Base-by-base conservation (phyloP, 495 filamentous ascomycete genomes). In the Pseudotulostoma volvatum region DNA sequence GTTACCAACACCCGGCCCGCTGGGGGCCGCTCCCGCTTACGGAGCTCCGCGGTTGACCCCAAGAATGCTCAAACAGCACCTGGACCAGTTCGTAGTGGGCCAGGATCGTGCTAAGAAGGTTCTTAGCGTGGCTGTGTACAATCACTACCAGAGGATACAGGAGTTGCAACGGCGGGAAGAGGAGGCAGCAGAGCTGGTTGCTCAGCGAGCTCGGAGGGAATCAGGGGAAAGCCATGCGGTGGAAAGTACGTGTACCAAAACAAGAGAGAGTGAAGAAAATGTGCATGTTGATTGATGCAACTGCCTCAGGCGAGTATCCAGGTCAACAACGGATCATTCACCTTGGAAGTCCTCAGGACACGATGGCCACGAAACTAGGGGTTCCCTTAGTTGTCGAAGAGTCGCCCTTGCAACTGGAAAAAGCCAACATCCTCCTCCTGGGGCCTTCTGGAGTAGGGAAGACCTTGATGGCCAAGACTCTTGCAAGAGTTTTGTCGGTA, bases 81-180 rank as follows among this genome's bases (percentile, higher is more conserved):
- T 96, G 8, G 92, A 97, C 51, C 80, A 88, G 52, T 96, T 84
- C 55, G 88, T 97, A 4, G 88, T 97, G 4, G 92, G 92, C 16
- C 90, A 97, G 54, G 82, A 93, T 47, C 77, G 83, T 36, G 84
- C 90, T n/a, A 97, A 96, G 69, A 90, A 90, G 54, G 80, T 86
- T 17, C 70, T 95, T 37, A 88, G 84, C 45, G 79, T 86, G 8
- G 84, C 87, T 2, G 81, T 97, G n/a, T 95, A 85, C 58, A 93
- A 95, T 60, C 90, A 97, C 50, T 96, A 94, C 53, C 86, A 93
- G 60, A 70, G 80, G 28, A 72, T 93, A 42, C 77, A 81, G 42
- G 81, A 93, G 48, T 50, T 84, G 16, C 64, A 73, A 37, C 65
- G 84, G 35, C 71, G 79, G 21, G 77, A 92, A 46, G 81, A 90